A percentile compares a stretch with the other conserved stretches of the same genome.
Conservation (phyloP, 306 rosid species). For the Abrus pulchellus region DNA sequence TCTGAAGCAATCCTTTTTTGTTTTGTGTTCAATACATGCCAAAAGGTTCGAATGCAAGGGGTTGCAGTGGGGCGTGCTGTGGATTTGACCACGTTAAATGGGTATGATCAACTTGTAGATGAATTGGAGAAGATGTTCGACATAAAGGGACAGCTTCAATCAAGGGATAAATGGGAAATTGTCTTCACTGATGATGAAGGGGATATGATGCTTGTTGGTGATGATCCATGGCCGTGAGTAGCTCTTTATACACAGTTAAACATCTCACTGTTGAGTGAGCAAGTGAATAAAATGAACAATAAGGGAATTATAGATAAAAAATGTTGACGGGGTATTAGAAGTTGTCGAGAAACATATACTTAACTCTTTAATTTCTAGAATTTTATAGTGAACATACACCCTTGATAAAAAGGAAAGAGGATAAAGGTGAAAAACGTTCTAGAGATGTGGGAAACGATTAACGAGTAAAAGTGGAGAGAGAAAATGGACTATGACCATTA, state of each 20-base stretch:
- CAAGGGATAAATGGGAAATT: constrained; percentile 75
- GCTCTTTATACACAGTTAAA: constrained; percentile 34
- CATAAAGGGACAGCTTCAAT: constrained; percentile 78
- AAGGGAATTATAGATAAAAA: neutral
- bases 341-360: neutral
- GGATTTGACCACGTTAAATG: constrained; percentile 81
- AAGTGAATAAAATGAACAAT: neutral
- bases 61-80: constrained; percentile 97
- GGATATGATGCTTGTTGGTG: constrained; percentile 93
- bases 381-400: constrained; percentile 2
- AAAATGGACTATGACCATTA: constrained; percentile 24
- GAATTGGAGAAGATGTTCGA: constrained; percentile 90
- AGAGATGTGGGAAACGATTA: neutral
- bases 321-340: neutral
- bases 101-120: constrained; percentile 76
- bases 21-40: constrained; percentile 42
- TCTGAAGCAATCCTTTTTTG: constrained; percentile 41
- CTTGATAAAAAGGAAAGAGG: neutral
- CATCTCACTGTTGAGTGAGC: neutral
- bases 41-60: constrained; percentile 96
- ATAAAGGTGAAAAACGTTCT: neutral
- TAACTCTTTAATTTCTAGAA: neutral
- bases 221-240: constrained; percentile 92
- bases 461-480: constrained; percentile 12
- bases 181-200: constrained; percentile 94